Conservation (phyloP, 805 yeast species). For the Saccharomycopsis oosterbeekiorum region DNA sequence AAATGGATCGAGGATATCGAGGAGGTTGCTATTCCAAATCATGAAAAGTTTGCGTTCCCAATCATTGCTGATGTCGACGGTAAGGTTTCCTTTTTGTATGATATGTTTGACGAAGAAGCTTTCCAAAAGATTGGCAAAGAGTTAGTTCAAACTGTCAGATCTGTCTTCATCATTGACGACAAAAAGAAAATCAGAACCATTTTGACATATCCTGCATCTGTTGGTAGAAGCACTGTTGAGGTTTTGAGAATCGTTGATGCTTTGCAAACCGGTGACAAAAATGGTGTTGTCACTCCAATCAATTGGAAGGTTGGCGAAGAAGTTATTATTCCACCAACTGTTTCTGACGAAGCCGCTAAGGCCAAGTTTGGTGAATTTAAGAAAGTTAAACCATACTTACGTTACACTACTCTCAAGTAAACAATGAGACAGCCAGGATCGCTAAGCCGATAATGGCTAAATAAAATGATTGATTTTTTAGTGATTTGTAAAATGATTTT, state of each 20-base stretch:
- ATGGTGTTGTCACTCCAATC: conserved; percentile 83
- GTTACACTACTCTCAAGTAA: conserved; percentile 39
- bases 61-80: conserved; percentile 82
- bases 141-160: conserved; percentile 78
- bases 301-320: conserved; percentile 88
- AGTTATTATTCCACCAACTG: conserved; percentile 84
- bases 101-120: conserved; percentile 82
- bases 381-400: conserved; percentile 83
- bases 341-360: conserved; percentile 68
- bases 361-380: conserved; percentile 79
- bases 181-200: conserved; percentile 78
- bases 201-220: conserved; percentile 84
- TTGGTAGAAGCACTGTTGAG: conserved; percentile 91
- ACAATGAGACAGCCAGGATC: no score
- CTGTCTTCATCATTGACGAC: conserved; percentile 88
- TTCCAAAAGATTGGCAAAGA: conserved; percentile 66
- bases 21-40: conserved; percentile 52
- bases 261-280: conserved; percentile 72
- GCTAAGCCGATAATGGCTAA: no score
- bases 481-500: no score
- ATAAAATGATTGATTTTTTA: background rate
- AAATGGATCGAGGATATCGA: conserved; percentile 89
- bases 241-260: conserved; percentile 86
- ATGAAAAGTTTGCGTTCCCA: conserved; percentile 74
- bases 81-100: conserved; percentile 75